These are phyloP conservation scores for Daldinia sp. DNA, from an alignment of 2,329 filamentous ascomycete species.

Conservation along the genomic window DNA sequence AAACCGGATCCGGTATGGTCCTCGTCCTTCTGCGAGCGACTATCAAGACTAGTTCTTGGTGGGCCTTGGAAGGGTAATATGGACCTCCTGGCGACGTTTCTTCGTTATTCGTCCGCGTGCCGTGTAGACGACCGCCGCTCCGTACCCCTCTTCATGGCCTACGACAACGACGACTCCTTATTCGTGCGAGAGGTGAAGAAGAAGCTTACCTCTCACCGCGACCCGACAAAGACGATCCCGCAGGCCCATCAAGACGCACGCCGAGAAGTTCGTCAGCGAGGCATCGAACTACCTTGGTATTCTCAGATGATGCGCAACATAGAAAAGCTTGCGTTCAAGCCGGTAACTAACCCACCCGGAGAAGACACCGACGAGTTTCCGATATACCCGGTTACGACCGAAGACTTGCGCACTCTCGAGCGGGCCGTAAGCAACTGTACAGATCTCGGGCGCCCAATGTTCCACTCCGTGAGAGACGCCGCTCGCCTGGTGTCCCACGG, in stretches of 20 bases:
- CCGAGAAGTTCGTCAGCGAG: neutral
- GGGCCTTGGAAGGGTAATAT: neutral
- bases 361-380: neutral
- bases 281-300: neutral
- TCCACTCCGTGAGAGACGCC: neutral
- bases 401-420: slow-evolving; percentile 12
- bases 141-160: neutral
- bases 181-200: neutral
- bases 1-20: neutral
- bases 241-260: neutral
- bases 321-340: neutral
- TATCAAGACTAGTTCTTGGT: neutral
- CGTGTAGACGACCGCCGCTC: neutral
- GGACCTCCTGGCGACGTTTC: neutral
- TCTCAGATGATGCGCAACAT: neutral
- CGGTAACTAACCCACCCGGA: neutral
- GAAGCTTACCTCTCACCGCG: neutral
- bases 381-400: neutral
- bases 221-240: neutral
- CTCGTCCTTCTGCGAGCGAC: neutral
- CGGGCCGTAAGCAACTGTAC: slow-evolving; percentile 9
- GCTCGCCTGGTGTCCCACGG: neutral
- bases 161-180: neutral
- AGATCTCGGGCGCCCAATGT: slow-evolving; percentile 12
- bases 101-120: neutral